These are phyloP conservation scores for Aspergillus pseudoglaucus DNA, from an alignment of 2,329 filamentous ascomycete genomes.

Conservation along the genomic window DNA sequence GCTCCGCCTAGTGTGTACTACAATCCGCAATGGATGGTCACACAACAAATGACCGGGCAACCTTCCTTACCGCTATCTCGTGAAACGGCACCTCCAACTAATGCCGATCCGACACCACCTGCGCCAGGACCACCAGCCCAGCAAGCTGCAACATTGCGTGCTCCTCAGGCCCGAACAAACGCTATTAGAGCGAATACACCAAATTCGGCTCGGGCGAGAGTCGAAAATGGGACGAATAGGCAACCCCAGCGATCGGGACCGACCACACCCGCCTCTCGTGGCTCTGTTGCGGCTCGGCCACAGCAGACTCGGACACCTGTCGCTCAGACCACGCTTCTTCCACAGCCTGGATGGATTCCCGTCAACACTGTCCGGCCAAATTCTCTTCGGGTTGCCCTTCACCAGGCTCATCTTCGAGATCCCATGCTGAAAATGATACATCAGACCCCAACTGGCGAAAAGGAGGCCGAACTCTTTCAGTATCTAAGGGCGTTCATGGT, in stretches of 20 bases:
- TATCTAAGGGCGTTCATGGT: conserved; percentile 29
- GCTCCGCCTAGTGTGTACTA: not conserved
- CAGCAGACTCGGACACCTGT: not conserved
- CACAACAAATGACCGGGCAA: not conserved
- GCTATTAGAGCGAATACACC: not conserved
- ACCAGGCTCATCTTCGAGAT: conserved; percentile 53
- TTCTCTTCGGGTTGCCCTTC: conserved; percentile 46
- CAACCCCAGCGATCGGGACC: not conserved
- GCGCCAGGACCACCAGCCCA: not conserved
- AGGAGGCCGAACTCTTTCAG: conserved; percentile 28
- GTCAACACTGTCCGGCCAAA: conserved; percentile 38
- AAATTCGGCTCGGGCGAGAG: not conserved
- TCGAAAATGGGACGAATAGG: not conserved
- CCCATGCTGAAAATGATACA: conserved; percentile 38
- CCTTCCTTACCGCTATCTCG: too few species aligned
- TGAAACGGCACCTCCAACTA: not conserved
- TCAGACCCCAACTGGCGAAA: conserved; percentile 10
- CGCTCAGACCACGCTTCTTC: conserved; percentile 26
- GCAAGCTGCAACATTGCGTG: not conserved
- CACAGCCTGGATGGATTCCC: conserved; percentile 24
- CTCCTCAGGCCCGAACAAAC: not conserved
- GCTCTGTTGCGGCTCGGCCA: not conserved
- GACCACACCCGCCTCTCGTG: not conserved
- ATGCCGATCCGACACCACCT: not conserved
- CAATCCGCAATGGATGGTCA: not conserved